phyloP scores from a whole-genome alignment of 176 grass and related monocot genomes.

The Oryza glaberrima region DNA sequence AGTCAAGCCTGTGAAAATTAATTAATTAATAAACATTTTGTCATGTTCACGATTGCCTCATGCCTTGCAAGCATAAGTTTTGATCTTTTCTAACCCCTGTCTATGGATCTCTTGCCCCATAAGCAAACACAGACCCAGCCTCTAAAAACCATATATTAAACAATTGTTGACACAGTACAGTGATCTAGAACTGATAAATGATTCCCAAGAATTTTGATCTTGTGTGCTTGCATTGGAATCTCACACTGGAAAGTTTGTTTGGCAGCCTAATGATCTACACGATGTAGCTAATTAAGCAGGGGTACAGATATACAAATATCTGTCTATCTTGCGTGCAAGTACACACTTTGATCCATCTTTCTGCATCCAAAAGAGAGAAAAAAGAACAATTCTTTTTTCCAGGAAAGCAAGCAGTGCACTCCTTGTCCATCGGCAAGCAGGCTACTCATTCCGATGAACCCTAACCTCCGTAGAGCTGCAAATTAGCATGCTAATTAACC shows the following conservation, averaged over 20 bases:
- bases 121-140: not conserved
- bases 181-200: not conserved
- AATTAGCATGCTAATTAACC: slow-evolving; percentile 1
- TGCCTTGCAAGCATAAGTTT: slow-evolving; percentile 36
- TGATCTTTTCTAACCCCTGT: not conserved
- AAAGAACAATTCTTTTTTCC: slow-evolving; percentile 19
- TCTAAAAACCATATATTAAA: not conserved
- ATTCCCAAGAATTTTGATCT: slow-evolving; percentile 19
- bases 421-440: not conserved
- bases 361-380: slow-evolving; percentile 24
- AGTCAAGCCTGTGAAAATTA: slow-evolving; percentile 44
- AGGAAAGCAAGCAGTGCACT: slow-evolving; percentile 12
- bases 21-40: slow-evolving; percentile 5
- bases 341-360: slow-evolving; percentile 29
- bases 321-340: slow-evolving; percentile 37
- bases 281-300: not conserved
- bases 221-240: slow-evolving; percentile 33
- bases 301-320: not conserved
- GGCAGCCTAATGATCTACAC: slow-evolving; percentile 27
- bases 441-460: slow-evolving; percentile 40
- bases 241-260: slow-evolving; percentile 6
- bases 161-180: not conserved
- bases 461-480: slow-evolving; percentile 2
- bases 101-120: not conserved
- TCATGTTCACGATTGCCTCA: slow-evolving; percentile 30